Conservation (phyloP, 768 basidiomycete species). For the Kwoniella pini region DNA sequence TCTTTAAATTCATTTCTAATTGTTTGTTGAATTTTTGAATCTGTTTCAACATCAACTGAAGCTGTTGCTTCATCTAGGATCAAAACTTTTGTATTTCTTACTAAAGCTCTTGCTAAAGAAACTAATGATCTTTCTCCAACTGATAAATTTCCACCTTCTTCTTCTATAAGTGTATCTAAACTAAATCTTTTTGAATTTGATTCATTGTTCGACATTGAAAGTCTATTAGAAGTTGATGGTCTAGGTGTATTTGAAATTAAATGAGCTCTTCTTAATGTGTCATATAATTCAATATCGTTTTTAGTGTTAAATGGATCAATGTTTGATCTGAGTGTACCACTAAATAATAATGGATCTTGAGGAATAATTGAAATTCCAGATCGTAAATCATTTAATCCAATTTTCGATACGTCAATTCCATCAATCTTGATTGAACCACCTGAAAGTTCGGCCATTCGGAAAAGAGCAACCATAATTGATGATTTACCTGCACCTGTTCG, state of each 20-base stretch:
- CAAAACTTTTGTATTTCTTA: constrained; percentile 67
- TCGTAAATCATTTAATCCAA: constrained; percentile 71
- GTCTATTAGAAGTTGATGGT: background rate
- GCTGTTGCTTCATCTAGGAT: constrained; percentile 88
- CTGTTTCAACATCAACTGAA: constrained; percentile 87
- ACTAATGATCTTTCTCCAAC: constrained; percentile 76
- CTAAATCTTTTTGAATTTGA: constrained; percentile 60
- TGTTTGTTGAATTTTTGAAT: constrained; percentile 86
- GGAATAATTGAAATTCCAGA: constrained; percentile 63
- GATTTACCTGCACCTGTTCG: constrained; percentile 79
- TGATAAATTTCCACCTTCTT: constrained; percentile 81
- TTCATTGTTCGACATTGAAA: background rate
- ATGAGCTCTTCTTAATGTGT: constrained; percentile 80
- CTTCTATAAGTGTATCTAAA: constrained; percentile 79
- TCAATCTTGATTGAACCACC: constrained; percentile 77
- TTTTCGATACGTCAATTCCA: constrained; percentile 75
- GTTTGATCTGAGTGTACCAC: constrained; percentile 67
- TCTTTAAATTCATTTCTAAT: constrained; percentile 82
- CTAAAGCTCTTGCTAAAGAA: constrained; percentile 82
- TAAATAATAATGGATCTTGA: constrained; percentile 64
- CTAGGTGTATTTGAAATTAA: constrained; percentile 53
- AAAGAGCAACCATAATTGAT: constrained; percentile 84
- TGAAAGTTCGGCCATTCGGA: constrained; percentile 75
- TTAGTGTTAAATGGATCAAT: constrained; percentile 83
- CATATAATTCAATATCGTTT: constrained; percentile 81